Evolutionary conservation across 2,329 filamentous ascomycete species (phyloP).

Genomic region (Aaosphaeria arxii): DNA sequence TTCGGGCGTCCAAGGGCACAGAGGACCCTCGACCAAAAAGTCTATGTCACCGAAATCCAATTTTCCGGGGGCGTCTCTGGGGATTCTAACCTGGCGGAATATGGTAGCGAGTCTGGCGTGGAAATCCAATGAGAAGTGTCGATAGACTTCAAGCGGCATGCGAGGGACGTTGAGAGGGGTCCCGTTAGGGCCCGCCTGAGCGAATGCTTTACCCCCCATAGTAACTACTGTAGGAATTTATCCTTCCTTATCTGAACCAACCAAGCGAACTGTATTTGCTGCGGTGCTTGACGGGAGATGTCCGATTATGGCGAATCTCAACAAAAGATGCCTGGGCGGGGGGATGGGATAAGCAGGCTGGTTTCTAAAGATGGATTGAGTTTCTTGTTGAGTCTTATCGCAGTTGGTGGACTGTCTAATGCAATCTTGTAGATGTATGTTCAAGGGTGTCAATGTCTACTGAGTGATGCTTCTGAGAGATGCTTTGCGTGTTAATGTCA

Average conservation of each 20-base stretch:
- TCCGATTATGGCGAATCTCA: no score
- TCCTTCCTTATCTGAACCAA: neutral
- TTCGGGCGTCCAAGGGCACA: constrained; percentile 1
- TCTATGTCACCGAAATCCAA: constrained; percentile 70
- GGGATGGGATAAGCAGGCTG: no score
- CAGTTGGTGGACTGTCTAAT: no score
- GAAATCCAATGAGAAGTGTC: constrained; percentile 47
- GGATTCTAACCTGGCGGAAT: constrained; percentile 56
- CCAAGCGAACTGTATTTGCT: neutral
- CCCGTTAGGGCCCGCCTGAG: constrained; percentile 31
- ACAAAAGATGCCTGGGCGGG: no score
- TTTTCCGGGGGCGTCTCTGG: constrained; percentile 70
- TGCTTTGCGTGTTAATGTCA: no score
- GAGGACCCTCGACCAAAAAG: constrained; percentile 52
- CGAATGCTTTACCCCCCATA: constrained; percentile 62
- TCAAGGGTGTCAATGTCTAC: no score
- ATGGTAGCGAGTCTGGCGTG: constrained; percentile 48
- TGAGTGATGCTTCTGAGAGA: no score
- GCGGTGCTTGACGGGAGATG: neutral
- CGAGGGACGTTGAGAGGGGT: constrained; percentile 60
- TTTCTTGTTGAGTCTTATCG: no score
- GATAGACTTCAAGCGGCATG: constrained; percentile 61
- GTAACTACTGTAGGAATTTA: neutral
- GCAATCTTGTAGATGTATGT: no score
- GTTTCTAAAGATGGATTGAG: no score